Base-by-base conservation (phyloP, 345 rosid species). In the Eucalyptus cloeziana region DNA sequence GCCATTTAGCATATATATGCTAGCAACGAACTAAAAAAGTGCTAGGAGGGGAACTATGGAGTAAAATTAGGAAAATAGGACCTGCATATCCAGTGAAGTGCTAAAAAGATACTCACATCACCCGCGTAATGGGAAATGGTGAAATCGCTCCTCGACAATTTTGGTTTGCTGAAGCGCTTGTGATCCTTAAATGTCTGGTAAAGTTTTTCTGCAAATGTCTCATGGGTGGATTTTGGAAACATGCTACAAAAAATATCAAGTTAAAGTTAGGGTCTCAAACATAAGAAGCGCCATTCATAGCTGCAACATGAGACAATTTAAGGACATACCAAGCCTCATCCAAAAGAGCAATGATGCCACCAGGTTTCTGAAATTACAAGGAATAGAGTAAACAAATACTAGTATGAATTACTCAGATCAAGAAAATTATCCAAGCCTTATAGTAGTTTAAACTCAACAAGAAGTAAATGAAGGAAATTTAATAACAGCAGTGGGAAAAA, bases 171-270 rank as follows among this genome's bases (percentile, higher is more conserved):
- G 91, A 98, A 97, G 87, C 99, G 96, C 91, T 95, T 96, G 90
- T 98, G 96, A 91, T 91, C 94, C 88, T 92, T 95, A 92, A 94
- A 98, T 88, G 98, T 96, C 93, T 97, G 99, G 92, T 98, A 97
- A 89, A 98, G 95, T 96, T 97, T 98, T 92, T 95, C 93, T 1
- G 99, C 97, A 93, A 98, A 96, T 89, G 99, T 98, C 86, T 98
- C 99, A 91, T 98, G 93, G 47, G 99, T 98, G 88, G 99, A 98
- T 94, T 96, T 95, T 86, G 99, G 99, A 89, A 98, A 97, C 99
- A 98, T 98, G 88, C 99, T 98, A 92, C 88, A 94, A 88, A 90
- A 91, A 80, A 89, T 44, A 62, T 13, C 37, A 54, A 52, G 64
- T 60, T 51, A n/a, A 13, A 52, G 45, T 31, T 37, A 51, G 47